Base-by-base conservation (phyloP, 2,329 filamentous ascomycete genomes). In the Microcyclosporella mali region DNA sequence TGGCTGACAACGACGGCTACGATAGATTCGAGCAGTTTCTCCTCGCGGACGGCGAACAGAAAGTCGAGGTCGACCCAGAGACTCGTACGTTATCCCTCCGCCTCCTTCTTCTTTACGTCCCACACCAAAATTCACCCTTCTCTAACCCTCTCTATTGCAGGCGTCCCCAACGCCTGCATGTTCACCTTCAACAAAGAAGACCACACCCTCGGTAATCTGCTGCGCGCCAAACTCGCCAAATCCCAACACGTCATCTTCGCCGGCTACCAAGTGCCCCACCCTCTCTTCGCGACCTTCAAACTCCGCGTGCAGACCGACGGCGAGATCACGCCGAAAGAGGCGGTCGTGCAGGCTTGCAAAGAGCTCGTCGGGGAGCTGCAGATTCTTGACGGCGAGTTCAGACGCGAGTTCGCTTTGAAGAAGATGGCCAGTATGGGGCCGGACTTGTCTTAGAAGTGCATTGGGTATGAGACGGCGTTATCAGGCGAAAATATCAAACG, bases 131-230 rank as follows among this genome's bases (percentile, higher is more conserved):
- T 18, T 11, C 11, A 18, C 10, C 31, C 12, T 16, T 6, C 18
- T 18, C 33, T 34, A 16, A 3, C 16, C 6, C 10, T 6, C 33
- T 17, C 8, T 34, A 14, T 7, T 18, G 3, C 46, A 92, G 88
- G 88, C 61, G 88, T 94, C 63, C 87, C 90, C 16, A 94, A 95
- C 64, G 88, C 86, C n/a, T 85, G 88, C 8, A 85, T 95, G 67
- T 98, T 98, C 71, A 81, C 87, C 46, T 82, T 98, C 69, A 87
- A 88, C 69, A 97, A 95, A 67, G 92, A 98, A 66, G 92, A 98
- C 60, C 64, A 48, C 62, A 69, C 59, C 1, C 78, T 98, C 18
- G 92, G 84, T 57, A 95, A 98, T 66, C 76, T 98, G 43, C 77
- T 98, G 43, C 79, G 84, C 36, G 82, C 87, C 59, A 86, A 90